phyloP scores from a whole-genome alignment of 345 rosid species.

The Noccaea caerulescens region DNA sequence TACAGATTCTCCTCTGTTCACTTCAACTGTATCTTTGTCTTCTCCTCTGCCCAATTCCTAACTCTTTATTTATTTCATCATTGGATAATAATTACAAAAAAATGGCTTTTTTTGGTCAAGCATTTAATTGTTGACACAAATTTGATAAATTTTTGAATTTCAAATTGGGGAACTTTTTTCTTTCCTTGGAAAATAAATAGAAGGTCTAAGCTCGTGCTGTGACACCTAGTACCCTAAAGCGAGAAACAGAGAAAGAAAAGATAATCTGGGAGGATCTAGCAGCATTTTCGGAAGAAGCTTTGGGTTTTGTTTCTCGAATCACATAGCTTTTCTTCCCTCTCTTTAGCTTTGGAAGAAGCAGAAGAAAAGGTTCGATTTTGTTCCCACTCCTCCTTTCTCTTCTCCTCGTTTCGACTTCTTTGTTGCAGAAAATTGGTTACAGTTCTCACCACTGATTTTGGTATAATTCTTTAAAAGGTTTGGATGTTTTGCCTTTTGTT shows the following conservation, averaged over 20 bases:
- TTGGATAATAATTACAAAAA: slow-evolving; percentile 22
- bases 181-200: slow-evolving; percentile 17
- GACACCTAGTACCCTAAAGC: slow-evolving; percentile 16
- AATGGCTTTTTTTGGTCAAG: not conserved
- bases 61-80: slow-evolving; percentile 18
- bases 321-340: slow-evolving; percentile 17
- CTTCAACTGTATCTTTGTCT: slow-evolving; percentile 53
- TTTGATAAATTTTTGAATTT: slow-evolving; percentile 42
- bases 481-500: not conserved
- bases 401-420: slow-evolving; percentile 11
- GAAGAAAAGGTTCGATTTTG: slow-evolving; percentile 38
- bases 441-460: slow-evolving; percentile 18
- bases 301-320: slow-evolving; percentile 23
- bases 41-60: slow-evolving; percentile 35
- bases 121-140: slow-evolving; percentile 40
- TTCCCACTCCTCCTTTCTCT: slow-evolving; percentile 19
- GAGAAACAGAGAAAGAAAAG: slow-evolving; percentile 22
- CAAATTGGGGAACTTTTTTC: slow-evolving; percentile 44
- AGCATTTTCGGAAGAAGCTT: slow-evolving; percentile 26
- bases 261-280: slow-evolving; percentile 28
- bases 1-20: slow-evolving; percentile 46
- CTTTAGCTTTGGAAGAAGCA: slow-evolving; percentile 18
- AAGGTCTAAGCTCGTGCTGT: slow-evolving; percentile 15
- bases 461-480: not conserved
- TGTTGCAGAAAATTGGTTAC: not conserved